Conservation (phyloP, 192 early-diverging fungal species). For the Backusella luteola region DNA sequence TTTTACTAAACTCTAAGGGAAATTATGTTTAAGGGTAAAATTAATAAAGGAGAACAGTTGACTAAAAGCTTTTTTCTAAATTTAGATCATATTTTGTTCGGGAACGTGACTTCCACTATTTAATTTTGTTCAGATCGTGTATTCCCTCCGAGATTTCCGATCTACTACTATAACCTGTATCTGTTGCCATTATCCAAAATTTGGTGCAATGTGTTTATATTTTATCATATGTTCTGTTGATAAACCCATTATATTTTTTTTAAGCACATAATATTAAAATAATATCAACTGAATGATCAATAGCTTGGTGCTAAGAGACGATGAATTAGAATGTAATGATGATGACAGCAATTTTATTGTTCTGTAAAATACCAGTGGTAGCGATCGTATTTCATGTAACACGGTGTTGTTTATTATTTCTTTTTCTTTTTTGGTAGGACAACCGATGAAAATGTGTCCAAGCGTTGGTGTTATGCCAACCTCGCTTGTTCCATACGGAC, state of each 20-base stretch:
- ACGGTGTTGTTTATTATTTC: neutral
- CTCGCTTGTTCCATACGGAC: slow-evolving; percentile 2
- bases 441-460: neutral
- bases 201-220: neutral
- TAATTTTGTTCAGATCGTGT: neutral
- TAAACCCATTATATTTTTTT: neutral
- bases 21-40: neutral
- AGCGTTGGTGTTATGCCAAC: slow-evolving; percentile 3
- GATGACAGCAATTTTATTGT: neutral
- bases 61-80: neutral
- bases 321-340: neutral
- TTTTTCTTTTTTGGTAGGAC: neutral
- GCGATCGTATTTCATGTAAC: neutral
- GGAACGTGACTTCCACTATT: neutral
- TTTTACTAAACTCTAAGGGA: too few relatives aligned
- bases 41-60: neutral
- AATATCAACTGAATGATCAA: neutral
- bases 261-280: neutral
- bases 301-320: neutral
- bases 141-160: neutral
- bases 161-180: neutral
- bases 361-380: neutral
- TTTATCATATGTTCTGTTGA: neutral
- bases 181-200: neutral
- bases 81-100: neutral